Base-by-base conservation (phyloP, 192 early-diverging fungal genomes). In the Helicostylum pulchrum region DNA sequence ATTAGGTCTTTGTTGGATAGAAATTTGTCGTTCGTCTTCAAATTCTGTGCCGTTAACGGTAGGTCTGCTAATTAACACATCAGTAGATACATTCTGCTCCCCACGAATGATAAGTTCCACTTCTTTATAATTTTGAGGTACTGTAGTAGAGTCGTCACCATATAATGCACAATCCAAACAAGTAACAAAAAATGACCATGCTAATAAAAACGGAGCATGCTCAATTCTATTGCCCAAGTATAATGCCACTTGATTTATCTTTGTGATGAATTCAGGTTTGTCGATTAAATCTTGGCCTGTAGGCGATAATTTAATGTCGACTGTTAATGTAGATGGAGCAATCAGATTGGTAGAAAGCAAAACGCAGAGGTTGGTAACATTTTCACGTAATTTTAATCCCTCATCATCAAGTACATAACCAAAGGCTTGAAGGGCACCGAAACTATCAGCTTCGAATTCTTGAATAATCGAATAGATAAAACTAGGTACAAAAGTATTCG, bases 131-230 rank as follows among this genome's bases (percentile, higher is more conserved):
- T 26, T 20, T 20, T 12, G 17, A 21, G 23, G 8, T 21, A 21
- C 47, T 54, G n/a, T 49, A 15, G 51, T 31, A 36, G 7, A 26
- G 21, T 59, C 56, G 9, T 39, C 36, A 39, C 36, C 36, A 39
- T 4, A 39, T 52, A 69, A 26, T 5, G 43, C 15, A 30, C 44
- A 46, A 20, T 64, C 51, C 2, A 71, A 12, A 30, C 34, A 31
- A 0, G 59, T 54, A 34, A 80, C 61, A 2, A 80, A 66, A 62
- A 61, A 73, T n/a, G 73, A 73, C 78, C 78, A 80, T 0, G 76
- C 79, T 21, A 80, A 61, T 21, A 80, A 66, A 32, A 78, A 76
- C 26, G 68, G 56, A 2, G 73, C 62, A 39, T 76, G 65, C 42
- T 65, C 62, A 32, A 68, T 69, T 21, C 68, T 64, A 8, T 65